Conservation (phyloP, 352 stramenopile genomes). For the Globisporangium acanthophoron region DNA sequence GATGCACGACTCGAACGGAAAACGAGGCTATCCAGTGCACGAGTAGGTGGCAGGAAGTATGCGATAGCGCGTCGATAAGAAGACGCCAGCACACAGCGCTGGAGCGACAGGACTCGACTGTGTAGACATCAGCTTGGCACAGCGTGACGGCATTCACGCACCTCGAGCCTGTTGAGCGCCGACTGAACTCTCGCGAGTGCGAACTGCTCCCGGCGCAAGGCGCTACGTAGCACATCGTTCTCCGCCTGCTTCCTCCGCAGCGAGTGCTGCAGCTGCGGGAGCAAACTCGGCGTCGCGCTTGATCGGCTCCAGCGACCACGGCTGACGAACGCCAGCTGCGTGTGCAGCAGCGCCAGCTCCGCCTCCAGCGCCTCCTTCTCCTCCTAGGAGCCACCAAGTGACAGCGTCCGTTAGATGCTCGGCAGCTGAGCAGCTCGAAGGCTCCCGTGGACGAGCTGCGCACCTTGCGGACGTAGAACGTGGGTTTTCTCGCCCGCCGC, state of each 20-base stretch:
- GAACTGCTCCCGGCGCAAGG: neutral
- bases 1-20: no score
- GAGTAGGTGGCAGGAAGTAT: no score
- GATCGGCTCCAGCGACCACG: no score
- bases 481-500: neutral
- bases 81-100: no score
- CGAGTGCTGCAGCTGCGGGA: neutral
- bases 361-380: neutral
- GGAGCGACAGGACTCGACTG: no score
- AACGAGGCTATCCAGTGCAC: no score
- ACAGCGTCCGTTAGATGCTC: neutral
- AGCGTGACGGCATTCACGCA: no score
- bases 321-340: neutral
- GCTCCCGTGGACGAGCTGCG: neutral
- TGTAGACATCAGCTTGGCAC: no score
- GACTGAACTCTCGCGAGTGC: no score
- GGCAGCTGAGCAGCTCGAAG: neutral
- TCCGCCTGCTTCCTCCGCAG: neutral
- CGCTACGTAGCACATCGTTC: neutral
- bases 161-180: no score
- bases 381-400: neutral
- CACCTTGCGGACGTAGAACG: neutral
- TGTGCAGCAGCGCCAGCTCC: neutral
- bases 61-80: no score
- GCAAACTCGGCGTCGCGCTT: neutral